Percentiles rank a stretch among this genome's conserved stretches.
Conservation (phyloP, 441 rosid genomes). For the Erodium moschatum region DNA sequence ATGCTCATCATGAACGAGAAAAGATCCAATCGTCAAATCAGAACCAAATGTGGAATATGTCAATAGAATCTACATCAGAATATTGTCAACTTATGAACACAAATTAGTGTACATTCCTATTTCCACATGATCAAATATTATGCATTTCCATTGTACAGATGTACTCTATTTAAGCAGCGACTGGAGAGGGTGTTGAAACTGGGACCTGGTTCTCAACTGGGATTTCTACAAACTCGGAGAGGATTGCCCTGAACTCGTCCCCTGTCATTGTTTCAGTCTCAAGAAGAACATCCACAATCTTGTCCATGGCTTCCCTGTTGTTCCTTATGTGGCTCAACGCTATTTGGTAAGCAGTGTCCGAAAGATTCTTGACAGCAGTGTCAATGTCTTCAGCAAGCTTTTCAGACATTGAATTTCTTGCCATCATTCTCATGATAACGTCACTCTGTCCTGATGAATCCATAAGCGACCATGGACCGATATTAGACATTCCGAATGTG, state of each 20-base stretch:
- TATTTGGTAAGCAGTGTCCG: slow-evolving; percentile 71
- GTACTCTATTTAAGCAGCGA: slow-evolving; percentile 33
- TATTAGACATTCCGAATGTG: slow-evolving; percentile 93
- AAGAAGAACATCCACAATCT: slow-evolving; percentile 81
- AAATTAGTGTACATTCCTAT: background rate
- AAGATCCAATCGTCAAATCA: background rate
- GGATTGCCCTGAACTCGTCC: slow-evolving; percentile 81
- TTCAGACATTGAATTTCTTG: slow-evolving; percentile 93
- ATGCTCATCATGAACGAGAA: background rate
- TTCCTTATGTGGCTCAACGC: slow-evolving; percentile 63
- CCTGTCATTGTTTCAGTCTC: slow-evolving; percentile 83
- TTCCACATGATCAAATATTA: background rate
- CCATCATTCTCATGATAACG: slow-evolving; percentile 99
- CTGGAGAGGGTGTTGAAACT: slow-evolving; percentile 46
- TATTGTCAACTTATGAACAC: background rate
- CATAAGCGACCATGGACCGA: slow-evolving; percentile 95
- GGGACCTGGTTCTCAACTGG: slow-evolving; percentile 68
- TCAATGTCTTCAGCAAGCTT: slow-evolving; percentile 87
- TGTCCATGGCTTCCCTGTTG: slow-evolving; percentile 94
- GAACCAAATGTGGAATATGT: background rate
- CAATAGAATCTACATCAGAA: background rate
- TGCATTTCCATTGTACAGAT: background rate
- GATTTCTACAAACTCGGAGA: slow-evolving; percentile 78
- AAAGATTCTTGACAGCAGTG: slow-evolving; percentile 56
- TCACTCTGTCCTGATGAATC: slow-evolving; percentile 71